These are phyloP conservation scores for Allodekkera sacchari DNA, from an alignment of 805 yeast genomes.

Conservation along the genomic window DNA sequence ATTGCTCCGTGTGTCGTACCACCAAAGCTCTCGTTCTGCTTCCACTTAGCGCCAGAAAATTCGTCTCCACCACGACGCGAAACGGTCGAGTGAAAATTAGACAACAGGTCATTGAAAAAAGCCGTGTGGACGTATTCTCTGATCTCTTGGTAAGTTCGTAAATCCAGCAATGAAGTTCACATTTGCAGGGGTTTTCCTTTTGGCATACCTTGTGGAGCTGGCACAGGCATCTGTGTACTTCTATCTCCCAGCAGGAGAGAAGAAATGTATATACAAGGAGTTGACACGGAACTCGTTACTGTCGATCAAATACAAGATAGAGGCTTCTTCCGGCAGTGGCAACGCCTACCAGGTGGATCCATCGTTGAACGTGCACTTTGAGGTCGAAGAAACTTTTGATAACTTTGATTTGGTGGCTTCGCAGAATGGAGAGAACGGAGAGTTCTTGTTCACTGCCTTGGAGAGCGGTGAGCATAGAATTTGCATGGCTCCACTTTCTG, in stretches of 20 bases:
- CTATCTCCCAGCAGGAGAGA: constrained; percentile 42
- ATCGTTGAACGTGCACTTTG: constrained; percentile 12
- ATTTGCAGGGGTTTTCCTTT: constrained; percentile 8
- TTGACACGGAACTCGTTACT: constrained; percentile 40
- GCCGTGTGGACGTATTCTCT: no score
- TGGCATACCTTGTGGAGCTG: constrained; percentile 1
- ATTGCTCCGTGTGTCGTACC: no score
- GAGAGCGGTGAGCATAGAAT: constrained; percentile 82
- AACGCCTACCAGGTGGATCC: constrained; percentile 1
- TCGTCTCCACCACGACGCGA: no score
- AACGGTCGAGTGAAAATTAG: no score
- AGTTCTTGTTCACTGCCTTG: constrained; percentile 72
- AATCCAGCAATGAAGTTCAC: no score
- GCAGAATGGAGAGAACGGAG: constrained; percentile 51
- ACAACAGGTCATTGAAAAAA: no score
- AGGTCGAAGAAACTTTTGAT: constrained; percentile 62
- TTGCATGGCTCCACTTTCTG: constrained; percentile 45
- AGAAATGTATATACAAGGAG: constrained; percentile 51
- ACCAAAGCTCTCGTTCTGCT: no score
- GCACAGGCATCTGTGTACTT: constrained; percentile 30
- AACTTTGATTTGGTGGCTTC: constrained; percentile 68
- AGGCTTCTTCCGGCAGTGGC: constrained; percentile 24
- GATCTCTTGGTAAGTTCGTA: no score
- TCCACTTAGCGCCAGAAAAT: no score
- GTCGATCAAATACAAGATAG: constrained; percentile 41